Percentiles rank a stretch among this genome's conserved stretches.
Evolutionary conservation across 306 rosid species (phyloP).

Genomic region (Corylus heterophylla): DNA sequence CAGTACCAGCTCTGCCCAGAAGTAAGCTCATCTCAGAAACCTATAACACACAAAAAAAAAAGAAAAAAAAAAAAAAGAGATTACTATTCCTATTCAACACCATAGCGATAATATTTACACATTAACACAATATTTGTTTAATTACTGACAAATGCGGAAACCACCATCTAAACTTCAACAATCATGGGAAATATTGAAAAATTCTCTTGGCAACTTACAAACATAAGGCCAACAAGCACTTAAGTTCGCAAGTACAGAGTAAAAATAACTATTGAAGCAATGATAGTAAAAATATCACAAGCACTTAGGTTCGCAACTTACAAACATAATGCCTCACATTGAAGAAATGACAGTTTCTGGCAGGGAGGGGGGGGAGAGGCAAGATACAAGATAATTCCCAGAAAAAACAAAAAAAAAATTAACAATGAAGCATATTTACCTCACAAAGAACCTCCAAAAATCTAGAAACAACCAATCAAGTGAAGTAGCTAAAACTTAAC

Average conservation of each 20-base stretch:
- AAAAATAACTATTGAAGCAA: neutral
- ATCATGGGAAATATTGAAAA: neutral
- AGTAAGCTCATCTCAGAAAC: constrained; percentile 95
- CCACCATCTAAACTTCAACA: neutral
- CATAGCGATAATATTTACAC: neutral
- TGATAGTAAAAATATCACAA: neutral
- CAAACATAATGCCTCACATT: neutral
- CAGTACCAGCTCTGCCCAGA: constrained; percentile 96
- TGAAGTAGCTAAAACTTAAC: neutral
- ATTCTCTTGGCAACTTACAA: neutral
- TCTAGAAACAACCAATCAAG: neutral
- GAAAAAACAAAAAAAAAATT: neutral
- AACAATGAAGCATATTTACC: neutral
- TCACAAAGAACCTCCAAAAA: neutral
- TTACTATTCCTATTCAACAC: constrained; percentile 1
- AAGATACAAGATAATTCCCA: neutral
- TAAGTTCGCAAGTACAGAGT: neutral
- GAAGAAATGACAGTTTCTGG: neutral
- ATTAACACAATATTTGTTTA: neutral
- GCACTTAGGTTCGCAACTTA: no score
- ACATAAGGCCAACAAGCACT: neutral
- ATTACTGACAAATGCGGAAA: neutral
- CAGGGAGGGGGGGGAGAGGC: neutral
- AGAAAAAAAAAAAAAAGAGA: constrained; percentile 5
- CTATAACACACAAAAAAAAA: constrained; percentile 36